Evolutionary conservation across 179 eudicot species (phyloP).

Genomic region (Nepenthes alata): DNA sequence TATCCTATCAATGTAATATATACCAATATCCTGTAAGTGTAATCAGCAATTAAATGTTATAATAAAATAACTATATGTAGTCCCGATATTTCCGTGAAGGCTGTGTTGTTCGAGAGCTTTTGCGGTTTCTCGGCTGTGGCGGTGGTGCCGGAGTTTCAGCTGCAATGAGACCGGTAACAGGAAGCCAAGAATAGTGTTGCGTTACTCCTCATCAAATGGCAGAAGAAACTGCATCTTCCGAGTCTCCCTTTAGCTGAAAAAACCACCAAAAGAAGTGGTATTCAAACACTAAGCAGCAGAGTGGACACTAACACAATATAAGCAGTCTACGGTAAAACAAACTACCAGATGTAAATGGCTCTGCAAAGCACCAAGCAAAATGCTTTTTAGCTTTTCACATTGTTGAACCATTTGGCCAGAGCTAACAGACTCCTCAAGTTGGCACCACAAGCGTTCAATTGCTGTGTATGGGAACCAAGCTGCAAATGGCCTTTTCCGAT

Average conservation of each 20-base stretch:
- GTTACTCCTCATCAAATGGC: too few species aligned
- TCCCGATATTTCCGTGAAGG: too few species aligned
- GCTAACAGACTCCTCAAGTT: slow-evolving; percentile 58
- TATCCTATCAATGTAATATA: too few species aligned
- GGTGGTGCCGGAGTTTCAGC: too few species aligned
- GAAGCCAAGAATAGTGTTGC: too few species aligned
- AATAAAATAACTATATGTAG: too few species aligned
- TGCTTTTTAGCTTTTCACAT: slow-evolving; percentile 58
- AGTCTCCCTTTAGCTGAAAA: slow-evolving; percentile 64
- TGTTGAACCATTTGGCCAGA: slow-evolving; percentile 70
- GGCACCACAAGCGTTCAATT: slow-evolving; percentile 76
- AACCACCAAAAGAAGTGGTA: neutral
- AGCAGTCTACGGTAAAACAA: neutral
- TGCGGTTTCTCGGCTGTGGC: too few species aligned
- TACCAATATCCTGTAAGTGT: too few species aligned
- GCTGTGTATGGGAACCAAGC: slow-evolving; percentile 92
- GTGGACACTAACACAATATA: neutral
- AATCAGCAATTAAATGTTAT: too few species aligned
- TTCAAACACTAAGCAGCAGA: neutral
- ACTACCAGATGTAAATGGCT: slow-evolving; percentile 68
- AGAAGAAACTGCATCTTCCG: slow-evolving; percentile 45
- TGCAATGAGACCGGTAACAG: too few species aligned
- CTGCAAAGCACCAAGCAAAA: slow-evolving; percentile 49
- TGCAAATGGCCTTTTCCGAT: slow-evolving; percentile 63
- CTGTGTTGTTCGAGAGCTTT: too few species aligned